These are phyloP conservation scores for Hymenoscyphus repandus DNA, from an alignment of 2,329 filamentous ascomycete genomes.

Conservation along the genomic window DNA sequence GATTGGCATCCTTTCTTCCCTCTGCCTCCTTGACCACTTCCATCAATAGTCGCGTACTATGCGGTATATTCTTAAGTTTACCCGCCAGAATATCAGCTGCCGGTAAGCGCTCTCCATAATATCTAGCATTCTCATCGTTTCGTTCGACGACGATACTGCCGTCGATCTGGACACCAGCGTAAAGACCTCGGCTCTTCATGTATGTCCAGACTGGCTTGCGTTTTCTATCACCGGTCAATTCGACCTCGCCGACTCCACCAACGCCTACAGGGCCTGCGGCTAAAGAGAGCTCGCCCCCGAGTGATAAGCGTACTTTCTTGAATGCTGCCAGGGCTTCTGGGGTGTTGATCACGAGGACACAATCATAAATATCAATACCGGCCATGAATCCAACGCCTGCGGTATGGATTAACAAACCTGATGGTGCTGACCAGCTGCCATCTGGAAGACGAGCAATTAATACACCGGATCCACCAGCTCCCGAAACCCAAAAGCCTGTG, in stretches of 20 bases:
- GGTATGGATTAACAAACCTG: conserved; percentile 85
- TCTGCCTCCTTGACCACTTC: conserved; percentile 63
- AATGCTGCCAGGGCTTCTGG: conserved; percentile 78
- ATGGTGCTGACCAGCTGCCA: conserved; percentile 86
- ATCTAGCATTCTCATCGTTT: conserved; percentile 76
- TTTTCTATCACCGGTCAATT: conserved; percentile 48
- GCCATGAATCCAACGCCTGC: conserved; percentile 82
- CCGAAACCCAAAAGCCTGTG: conserved; percentile 83
- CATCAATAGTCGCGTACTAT: conserved; percentile 35
- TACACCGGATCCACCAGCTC: conserved; percentile 82
- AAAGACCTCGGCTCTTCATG: conserved; percentile 82
- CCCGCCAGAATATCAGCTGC: conserved; percentile 51
- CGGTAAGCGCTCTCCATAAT: conserved; percentile 63
- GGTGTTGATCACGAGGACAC: conserved; percentile 86
- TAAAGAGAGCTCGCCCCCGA: conserved; percentile 76
- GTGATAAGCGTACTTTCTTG: conserved; percentile 68
- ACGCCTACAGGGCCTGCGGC: conserved; percentile 72
- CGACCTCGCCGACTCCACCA: conserved; percentile 46
- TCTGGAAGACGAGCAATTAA: conserved; percentile 68
- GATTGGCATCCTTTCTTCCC: conserved; percentile 4
- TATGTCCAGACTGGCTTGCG: conserved; percentile 73
- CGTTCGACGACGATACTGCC: conserved; percentile 80
- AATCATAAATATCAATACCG: conserved; percentile 93
- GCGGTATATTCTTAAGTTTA: conserved; percentile 15
- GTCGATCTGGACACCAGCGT: conserved; percentile 78